Percentiles rank a stretch among this genome's conserved stretches.
Conservation (phyloP, 306 rosid genomes). For the Benincasa hispida region DNA sequence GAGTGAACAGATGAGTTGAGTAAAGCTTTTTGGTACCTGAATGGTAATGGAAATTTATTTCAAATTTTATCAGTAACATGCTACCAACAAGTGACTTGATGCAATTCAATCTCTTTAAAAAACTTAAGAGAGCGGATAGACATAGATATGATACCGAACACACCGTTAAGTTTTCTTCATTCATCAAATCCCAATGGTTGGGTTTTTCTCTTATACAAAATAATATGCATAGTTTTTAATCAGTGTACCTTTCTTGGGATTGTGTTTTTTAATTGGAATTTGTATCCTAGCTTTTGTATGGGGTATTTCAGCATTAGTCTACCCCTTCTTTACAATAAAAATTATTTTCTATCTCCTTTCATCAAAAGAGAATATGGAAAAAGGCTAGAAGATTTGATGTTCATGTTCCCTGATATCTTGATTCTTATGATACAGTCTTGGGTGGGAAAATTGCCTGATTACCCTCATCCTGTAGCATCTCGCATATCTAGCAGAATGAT, state of each 20-base stretch:
- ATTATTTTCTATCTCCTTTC: not conserved
- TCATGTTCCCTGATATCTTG: conserved; percentile 13
- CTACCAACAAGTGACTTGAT: not conserved
- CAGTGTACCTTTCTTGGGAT: not conserved
- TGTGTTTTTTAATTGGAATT: not conserved
- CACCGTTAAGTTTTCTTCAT: not conserved
- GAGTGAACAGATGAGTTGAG: not conserved
- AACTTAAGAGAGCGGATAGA: not conserved
- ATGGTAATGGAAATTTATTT: not conserved
- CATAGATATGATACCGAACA: not conserved
- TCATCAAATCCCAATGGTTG: not conserved
- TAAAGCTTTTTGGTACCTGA: not conserved
- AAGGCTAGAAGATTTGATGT: not conserved
- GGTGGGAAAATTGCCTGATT: conserved; percentile 57
- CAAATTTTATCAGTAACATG: not conserved
- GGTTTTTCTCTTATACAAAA: not conserved
- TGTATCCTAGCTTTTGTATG: not conserved
- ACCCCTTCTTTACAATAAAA: not conserved
- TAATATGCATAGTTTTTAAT: not conserved
- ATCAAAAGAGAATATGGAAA: not conserved
- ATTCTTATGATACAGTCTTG: conserved; percentile 48
- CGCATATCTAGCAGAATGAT: conserved; percentile 86
- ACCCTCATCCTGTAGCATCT: conserved; percentile 87
- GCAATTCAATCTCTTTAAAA: not conserved
- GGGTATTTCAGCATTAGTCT: not conserved